Base-by-base conservation (phyloP, 495 filamentous ascomycete genomes). In the Recurvomyces mirabilis region DNA sequence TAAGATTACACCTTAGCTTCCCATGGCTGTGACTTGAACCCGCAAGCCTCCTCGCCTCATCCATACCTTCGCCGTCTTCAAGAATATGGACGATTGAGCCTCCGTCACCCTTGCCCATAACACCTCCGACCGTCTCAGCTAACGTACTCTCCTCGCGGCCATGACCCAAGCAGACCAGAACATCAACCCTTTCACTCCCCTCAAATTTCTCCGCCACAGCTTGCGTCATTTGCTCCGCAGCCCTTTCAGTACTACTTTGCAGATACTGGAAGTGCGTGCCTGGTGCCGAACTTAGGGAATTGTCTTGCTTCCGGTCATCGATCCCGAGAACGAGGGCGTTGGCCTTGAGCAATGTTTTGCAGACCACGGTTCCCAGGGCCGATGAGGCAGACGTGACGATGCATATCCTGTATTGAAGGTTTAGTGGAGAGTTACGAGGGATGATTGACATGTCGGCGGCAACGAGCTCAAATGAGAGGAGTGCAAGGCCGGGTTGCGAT, bases 391-490 rank as follows among this genome's bases (percentile, higher is more conserved):
- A 6, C 5, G 37, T 40, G 37, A 40, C 37, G 10, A 40, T 25
- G 20, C 15, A 22, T 6, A 40, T 40, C 5, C 21, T 6, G 20
- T 40, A 40, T 11, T 20, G 17, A 5, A 40, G 37, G 21, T 40
- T 40, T 11, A 40, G 37, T 11, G 37, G 37, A 17, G 10, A 21
- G 37, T 6, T 21, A 20, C 37, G 37, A 5, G 6, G 5, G 14
- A 40, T 40, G 37, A 40, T 40, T 12, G 37, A 40, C 38, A 52
- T 56, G 45, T n/a, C n/a, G n/a, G n/a, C n/a, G n/a, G n/a, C n/a
- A n/a, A n/a, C n/a, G n/a, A n/a, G n/a, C n/a, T n/a, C n/a, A n/a
- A n/a, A n/a, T n/a, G n/a, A n/a, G n/a, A n/a, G n/a, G n/a, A n/a
- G n/a, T n/a, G n/a, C n/a, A n/a, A n/a, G n/a, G n/a, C n/a, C n/a